Percentiles rank a stretch among this genome's conserved stretches.
Evolutionary conservation across 139 green algal genomes (phyloP).

Genomic region (Chlorella ohadii): DNA sequence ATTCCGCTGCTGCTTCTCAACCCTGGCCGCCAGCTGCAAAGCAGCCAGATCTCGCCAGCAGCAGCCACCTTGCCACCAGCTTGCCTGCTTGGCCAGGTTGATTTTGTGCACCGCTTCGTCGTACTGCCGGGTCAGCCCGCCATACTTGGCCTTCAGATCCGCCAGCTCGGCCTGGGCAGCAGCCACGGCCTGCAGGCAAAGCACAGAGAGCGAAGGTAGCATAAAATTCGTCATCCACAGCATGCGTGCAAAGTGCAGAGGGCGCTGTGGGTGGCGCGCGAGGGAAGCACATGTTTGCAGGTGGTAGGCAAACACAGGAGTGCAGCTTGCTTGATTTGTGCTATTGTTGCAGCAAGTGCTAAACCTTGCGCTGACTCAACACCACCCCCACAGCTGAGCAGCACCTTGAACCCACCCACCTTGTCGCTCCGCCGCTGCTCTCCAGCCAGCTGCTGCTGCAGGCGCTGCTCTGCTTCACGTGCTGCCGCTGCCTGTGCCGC

Average conservation of each 20-base stretch:
- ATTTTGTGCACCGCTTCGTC: constrained; percentile 44
- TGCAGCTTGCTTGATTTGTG: no score
- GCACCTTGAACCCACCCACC: background rate
- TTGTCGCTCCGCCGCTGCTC: constrained; percentile 28
- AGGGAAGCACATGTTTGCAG: background rate
- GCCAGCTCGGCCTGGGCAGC: constrained; percentile 13
- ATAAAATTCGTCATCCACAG: background rate
- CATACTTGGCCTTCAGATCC: constrained; percentile 7
- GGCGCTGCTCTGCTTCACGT: constrained; percentile 21
- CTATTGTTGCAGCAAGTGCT: no score
- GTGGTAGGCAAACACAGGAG: background rate
- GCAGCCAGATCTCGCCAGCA: no score
- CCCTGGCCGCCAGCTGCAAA: no score
- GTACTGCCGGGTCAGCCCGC: constrained; percentile 33
- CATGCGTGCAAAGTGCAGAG: background rate
- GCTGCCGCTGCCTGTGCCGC: constrained; percentile 10
- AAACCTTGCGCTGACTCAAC: no score
- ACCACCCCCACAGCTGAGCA: no score
- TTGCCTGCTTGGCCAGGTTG: constrained; percentile 37
- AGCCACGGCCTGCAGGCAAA: background rate
- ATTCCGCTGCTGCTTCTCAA: no score
- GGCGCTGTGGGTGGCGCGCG: no score
- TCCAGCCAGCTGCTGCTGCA: constrained; percentile 29
- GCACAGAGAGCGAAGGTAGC: background rate
- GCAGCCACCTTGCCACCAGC: no score